These are phyloP conservation scores for Exophiala oligosperma DNA, from an alignment of 2,329 filamentous ascomycete genomes.

Conservation along the genomic window DNA sequence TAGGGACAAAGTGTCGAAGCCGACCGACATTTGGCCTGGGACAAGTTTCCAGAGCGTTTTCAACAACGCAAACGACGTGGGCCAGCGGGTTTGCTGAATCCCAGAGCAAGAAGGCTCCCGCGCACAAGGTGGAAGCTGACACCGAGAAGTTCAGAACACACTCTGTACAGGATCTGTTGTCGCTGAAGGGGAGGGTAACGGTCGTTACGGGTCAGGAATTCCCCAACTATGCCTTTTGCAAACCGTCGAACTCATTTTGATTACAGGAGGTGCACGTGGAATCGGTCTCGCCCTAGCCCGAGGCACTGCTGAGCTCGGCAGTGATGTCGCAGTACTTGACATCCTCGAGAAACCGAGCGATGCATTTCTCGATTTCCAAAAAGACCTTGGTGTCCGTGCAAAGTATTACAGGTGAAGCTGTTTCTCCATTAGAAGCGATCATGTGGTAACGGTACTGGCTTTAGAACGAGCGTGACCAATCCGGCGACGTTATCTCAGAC, in stretches of 20 bases:
- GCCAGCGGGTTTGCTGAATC: background rate
- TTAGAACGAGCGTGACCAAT: conserved; percentile 29
- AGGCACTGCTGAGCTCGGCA: conserved; percentile 22
- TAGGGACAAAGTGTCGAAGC: too few species aligned
- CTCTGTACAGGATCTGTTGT: conserved; percentile 39
- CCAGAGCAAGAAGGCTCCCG: background rate
- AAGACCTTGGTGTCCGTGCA: conserved; percentile 8
- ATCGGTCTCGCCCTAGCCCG: conserved; percentile 23
- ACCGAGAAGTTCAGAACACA: conserved; percentile 9
- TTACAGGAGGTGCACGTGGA: conserved; percentile 22
- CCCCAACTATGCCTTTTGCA: too few species aligned
- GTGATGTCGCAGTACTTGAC: conserved; percentile 24
- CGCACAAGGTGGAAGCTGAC: background rate
- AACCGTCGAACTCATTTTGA: background rate
- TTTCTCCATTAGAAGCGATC: too few species aligned
- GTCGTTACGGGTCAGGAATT: conserved; percentile 43
- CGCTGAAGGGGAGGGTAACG: conserved; percentile 48
- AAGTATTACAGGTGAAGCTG: conserved; percentile 15
- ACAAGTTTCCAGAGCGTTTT: too few species aligned
- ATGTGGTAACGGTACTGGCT: conserved; percentile 30
- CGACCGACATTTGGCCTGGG: too few species aligned
- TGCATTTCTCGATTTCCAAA: conserved; percentile 8
- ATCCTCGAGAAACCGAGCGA: conserved; percentile 19
- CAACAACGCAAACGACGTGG: too few species aligned
- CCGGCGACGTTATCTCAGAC: background rate